A percentile compares a stretch with the other conserved stretches of the same genome.
phyloP scores from a whole-genome alignment of 441 rosid genomes.

The Pelargonium citronellum region DNA sequence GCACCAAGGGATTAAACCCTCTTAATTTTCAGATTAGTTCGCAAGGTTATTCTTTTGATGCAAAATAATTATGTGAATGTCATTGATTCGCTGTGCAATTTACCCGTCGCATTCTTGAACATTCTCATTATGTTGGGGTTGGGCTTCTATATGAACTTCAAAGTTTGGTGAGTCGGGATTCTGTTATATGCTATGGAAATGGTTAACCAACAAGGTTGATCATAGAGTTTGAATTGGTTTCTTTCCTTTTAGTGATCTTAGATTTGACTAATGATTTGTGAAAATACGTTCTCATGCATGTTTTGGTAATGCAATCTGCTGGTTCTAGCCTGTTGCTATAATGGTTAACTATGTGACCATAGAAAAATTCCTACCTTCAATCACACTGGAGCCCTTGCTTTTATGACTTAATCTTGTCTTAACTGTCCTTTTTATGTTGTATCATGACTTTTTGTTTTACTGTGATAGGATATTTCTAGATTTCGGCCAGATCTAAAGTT shows the following conservation, averaged over 20 bases:
- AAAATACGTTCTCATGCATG: not conserved
- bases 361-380: not conserved
- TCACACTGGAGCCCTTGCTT: constrained; percentile 10
- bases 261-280: not conserved
- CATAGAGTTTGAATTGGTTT: not conserved
- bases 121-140: not conserved
- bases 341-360: not conserved
- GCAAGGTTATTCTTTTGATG: not conserved
- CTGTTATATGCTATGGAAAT: constrained; percentile 3
- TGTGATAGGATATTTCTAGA: constrained; percentile 68
- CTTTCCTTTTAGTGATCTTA: not conserved
- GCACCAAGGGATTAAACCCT: too few relatives aligned
- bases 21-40: not conserved
- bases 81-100: not conserved
- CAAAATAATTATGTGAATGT: not conserved
- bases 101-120: not conserved
- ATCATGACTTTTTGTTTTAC: constrained; percentile 15
- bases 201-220: not conserved
- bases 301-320: not conserved
- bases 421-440: constrained; percentile 1
- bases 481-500: constrained; percentile 86
- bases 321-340: not conserved
- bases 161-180: not conserved
- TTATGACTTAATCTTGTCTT: not conserved
- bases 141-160: not conserved